These are phyloP conservation scores for Crithidia bombi DNA, from an alignment of 208 protist genomes.

Conservation along the genomic window DNA sequence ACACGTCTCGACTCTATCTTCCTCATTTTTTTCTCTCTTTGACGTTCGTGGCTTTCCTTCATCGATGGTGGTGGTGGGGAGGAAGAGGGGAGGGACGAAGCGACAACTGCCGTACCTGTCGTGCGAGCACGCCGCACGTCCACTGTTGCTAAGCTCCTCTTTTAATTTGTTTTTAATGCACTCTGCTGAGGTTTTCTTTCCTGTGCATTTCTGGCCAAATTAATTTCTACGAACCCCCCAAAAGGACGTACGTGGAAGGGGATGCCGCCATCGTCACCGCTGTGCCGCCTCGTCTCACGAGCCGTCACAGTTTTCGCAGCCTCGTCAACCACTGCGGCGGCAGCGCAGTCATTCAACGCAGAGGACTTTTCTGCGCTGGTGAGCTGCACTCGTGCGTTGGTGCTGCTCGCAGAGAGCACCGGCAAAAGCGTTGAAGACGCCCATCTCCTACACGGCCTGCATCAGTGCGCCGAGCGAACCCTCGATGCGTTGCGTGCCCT, in stretches of 20 bases:
- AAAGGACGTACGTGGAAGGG: not conserved
- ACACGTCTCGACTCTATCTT: not conserved
- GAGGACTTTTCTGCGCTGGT: constrained; percentile 17
- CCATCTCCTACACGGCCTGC: constrained; percentile 8
- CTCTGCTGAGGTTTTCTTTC: too few relatives aligned
- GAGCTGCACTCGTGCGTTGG: constrained; percentile 27
- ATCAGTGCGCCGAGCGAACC: constrained; percentile 10
- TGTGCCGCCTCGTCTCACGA: constrained; percentile 23
- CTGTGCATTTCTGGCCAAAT: too few relatives aligned
- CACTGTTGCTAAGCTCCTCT: too few relatives aligned
- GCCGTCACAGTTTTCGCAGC: constrained; percentile 13
- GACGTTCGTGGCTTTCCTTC: not conserved
- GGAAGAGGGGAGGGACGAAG: too few relatives aligned
- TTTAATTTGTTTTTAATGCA: constrained; percentile 4
- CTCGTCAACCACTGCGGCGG: not conserved
- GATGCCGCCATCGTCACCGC: constrained; percentile 5
- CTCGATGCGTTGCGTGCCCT: constrained; percentile 33
- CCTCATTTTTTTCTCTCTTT: constrained; percentile 1
- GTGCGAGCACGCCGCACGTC: too few relatives aligned
- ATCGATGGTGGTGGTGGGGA: too few relatives aligned
- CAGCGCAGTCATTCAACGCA: not conserved
- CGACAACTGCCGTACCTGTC: too few relatives aligned
- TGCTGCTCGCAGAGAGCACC: constrained; percentile 10
- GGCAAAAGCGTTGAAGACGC: constrained; percentile 11
- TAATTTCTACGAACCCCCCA: not conserved